Base-by-base conservation (phyloP, 345 rosid species). In the Populus tremula region DNA sequence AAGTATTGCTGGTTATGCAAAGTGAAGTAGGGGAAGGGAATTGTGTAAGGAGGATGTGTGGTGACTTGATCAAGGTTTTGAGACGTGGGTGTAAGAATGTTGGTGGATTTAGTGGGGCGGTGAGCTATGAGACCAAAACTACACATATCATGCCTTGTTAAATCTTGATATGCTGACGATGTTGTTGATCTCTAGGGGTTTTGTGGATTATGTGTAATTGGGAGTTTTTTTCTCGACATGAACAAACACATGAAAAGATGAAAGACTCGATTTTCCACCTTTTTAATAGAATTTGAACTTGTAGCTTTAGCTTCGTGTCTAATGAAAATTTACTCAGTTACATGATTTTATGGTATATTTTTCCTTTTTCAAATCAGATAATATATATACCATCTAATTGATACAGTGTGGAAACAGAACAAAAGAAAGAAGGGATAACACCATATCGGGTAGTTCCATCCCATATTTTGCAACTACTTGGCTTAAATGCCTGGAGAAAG, bases 71-170 rank as follows among this genome's bases (percentile, higher is more conserved):
- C 12, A 80, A 76, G 83, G 77, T 82, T 43, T 36, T 84, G 83
- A 76, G 88, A n/a, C 69, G 27, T 33, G 71, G 13, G 36, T 63
- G 56, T 21, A 76, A 71, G 10, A 61, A 59, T 23, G 82, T 76
- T 7, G 33, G 53, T 13, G 69, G 72, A 0, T 23, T n/a, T n/a
- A 25, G 63, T 9, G 72, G 5, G 36, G 25, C 81, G 47, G 82
- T 67, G 36, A 69, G 82, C 65, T 86, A 85, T 31, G 82, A 86
- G 20, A 86, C 87, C 23, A 86, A 73, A 59, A 86, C 88, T 31
- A 77, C 87, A 5, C 87, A 87, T 76, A 87, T 87, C 80, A 82
- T 80, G 85, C 90, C 88, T 31, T 86, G 80, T 71, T 87, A 84
- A 74, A 5, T 29, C 31, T 25, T 8, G 20, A n/a, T 11, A 36